Evolutionary conservation across 2,329 filamentous ascomycete species (phyloP).

Genomic region (Clonostachys byssicola): DNA sequence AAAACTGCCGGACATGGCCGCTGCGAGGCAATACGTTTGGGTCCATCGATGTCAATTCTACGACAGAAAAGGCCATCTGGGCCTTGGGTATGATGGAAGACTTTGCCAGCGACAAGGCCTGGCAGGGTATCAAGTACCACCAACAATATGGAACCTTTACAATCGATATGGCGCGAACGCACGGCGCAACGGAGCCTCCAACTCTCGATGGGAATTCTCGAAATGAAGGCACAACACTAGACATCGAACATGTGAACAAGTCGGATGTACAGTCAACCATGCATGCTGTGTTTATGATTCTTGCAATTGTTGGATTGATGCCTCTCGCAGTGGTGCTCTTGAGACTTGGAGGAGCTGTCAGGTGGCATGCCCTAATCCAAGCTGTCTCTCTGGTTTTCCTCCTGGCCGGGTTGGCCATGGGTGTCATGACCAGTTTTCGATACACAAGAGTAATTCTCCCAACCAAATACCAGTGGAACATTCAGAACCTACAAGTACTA

Average conservation of each 20-base stretch:
- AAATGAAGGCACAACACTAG: constrained; percentile 26
- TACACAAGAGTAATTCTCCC: constrained; percentile 49
- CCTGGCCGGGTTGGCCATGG: constrained; percentile 44
- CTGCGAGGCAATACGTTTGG: constrained; percentile 21
- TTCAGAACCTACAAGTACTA: neutral
- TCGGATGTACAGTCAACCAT: constrained; percentile 24
- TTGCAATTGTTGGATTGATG: constrained; percentile 49
- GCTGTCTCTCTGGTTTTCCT: constrained; percentile 40
- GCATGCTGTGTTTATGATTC: constrained; percentile 49
- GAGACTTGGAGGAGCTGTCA: constrained; percentile 43
- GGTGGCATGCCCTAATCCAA: constrained; percentile 53
- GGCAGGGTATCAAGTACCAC: constrained; percentile 46
- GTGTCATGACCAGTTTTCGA: constrained; percentile 44
- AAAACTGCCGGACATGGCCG: constrained; percentile 47
- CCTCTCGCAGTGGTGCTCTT: constrained; percentile 52
- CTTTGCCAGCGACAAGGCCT: constrained; percentile 32
- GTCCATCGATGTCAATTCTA: constrained; percentile 43
- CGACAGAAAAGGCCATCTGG: constrained; percentile 46
- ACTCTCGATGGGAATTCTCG: constrained; percentile 23
- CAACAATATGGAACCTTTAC: constrained; percentile 47
- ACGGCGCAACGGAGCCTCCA: constrained; percentile 36
- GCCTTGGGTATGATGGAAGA: constrained; percentile 46
- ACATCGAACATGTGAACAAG: constrained; percentile 4
- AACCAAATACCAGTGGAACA: neutral
- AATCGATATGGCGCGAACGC: constrained; percentile 49